Percentiles rank a stretch among this genome's conserved stretches.
phyloP scores from a whole-genome alignment of 75 land plant species.

The Picea glauca region DNA sequence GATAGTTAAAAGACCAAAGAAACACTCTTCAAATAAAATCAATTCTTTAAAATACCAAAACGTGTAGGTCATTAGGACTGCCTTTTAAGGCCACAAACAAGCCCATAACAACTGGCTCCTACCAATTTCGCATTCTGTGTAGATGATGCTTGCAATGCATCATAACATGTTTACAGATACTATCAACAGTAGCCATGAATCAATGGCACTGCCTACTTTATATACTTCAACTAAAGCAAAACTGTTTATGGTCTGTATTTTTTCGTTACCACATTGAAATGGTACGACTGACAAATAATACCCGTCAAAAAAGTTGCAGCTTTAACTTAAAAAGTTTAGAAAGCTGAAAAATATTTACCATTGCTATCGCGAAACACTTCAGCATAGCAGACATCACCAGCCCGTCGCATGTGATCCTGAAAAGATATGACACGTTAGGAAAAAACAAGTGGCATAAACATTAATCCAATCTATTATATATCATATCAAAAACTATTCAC shows the following conservation, averaged over 20 bases:
- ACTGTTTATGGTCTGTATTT: no score
- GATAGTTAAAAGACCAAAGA: no score
- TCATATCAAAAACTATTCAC: background rate
- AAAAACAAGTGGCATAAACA: background rate
- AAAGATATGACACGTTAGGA: constrained; percentile 1
- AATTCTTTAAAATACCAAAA: background rate
- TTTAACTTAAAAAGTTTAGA: background rate
- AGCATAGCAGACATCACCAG: constrained; percentile 96
- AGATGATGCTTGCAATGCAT: background rate
- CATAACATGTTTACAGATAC: no score
- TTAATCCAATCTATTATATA: background rate
- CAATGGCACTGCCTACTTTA: no score
- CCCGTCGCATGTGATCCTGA: constrained; percentile 94
- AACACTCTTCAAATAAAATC: no score
- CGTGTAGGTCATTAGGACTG: no score
- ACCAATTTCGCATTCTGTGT: background rate
- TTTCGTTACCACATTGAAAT: no score
- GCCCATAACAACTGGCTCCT: background rate
- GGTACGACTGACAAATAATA: no score
- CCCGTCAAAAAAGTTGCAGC: background rate
- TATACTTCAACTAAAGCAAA: no score
- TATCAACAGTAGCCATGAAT: no score
- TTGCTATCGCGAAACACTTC: constrained; percentile 89
- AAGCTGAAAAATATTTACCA: constrained; percentile 35
- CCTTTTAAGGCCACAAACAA: no score